Percentiles rank a stretch among this genome's conserved stretches.
These are phyloP conservation scores for Trichomonas tenax DNA, from an alignment of 208 protist genomes.

Conservation along the genomic window DNA sequence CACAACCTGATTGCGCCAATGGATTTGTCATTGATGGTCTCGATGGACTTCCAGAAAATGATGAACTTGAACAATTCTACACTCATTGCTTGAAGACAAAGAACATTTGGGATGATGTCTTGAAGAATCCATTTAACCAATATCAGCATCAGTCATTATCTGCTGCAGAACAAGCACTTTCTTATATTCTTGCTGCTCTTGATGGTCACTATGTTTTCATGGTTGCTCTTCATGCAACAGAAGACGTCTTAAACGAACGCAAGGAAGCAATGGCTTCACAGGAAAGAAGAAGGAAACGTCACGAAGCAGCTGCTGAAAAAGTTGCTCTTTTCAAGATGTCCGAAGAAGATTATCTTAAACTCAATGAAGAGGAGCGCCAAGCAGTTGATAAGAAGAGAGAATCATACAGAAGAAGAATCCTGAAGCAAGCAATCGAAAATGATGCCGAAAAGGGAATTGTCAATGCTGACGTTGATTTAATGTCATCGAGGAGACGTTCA, in stretches of 20 bases:
- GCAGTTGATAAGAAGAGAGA: background rate
- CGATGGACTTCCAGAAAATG: background rate
- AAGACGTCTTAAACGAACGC: background rate
- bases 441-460: background rate
- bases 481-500: background rate
- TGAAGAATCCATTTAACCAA: background rate
- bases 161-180: background rate
- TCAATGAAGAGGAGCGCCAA: background rate
- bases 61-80: background rate
- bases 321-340: background rate
- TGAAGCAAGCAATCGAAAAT: background rate
- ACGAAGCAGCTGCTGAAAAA: background rate
- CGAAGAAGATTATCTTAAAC: background rate
- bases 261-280: background rate
- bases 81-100: background rate
- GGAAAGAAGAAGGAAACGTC: background rate
- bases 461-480: background rate
- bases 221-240: background rate
- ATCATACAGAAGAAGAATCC: background rate
- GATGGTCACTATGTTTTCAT: conserved; percentile 15
- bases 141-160: background rate
- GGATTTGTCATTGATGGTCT: conserved; percentile 3
- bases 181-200: background rate
- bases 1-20: background rate
- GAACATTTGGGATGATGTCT: background rate